Conservation (phyloP, 2,329 filamentous ascomycete genomes). For the Talaromyces sp. region DNA sequence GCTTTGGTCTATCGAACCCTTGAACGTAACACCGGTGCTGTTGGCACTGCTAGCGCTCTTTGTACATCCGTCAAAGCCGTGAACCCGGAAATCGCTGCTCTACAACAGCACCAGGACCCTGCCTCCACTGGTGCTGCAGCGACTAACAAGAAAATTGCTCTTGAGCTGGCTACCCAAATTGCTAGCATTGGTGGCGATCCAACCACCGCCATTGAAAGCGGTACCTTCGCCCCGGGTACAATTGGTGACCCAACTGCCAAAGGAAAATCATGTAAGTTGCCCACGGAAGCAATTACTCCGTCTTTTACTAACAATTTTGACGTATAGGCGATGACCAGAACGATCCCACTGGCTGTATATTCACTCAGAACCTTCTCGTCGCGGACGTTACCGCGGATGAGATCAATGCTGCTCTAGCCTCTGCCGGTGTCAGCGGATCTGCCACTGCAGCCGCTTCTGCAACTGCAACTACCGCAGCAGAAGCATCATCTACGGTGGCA, state of each 20-base stretch:
- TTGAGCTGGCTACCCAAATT: conserved; percentile 59
- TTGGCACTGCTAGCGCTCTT: conserved; percentile 56
- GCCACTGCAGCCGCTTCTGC: conserved; percentile 17
- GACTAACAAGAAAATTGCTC: conserved; percentile 59
- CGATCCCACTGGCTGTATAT: conserved; percentile 54
- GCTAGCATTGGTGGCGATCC: conserved; percentile 61
- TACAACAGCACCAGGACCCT: conserved; percentile 66
- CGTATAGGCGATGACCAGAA: conserved; percentile 38
- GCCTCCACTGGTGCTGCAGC: conserved; percentile 55
- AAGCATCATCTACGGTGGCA: conserved; percentile 2
- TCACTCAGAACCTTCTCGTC: conserved; percentile 51
- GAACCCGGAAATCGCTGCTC: conserved; percentile 63
- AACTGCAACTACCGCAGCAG: not conserved
- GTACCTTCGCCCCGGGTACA: conserved; percentile 61
- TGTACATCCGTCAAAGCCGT: conserved; percentile 55
- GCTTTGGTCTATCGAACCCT: conserved; percentile 54
- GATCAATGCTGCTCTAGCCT: conserved; percentile 49
- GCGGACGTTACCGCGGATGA: conserved; percentile 54
- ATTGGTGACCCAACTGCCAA: conserved; percentile 49
- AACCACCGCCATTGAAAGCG: conserved; percentile 56
- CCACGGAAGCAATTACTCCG: not conserved
- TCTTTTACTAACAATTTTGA: not conserved
- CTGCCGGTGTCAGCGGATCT: conserved; percentile 22
- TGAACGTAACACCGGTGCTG: conserved; percentile 59
- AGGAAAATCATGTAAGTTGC: conserved; percentile 50